These are phyloP conservation scores for Alternaria consortialis DNA, from an alignment of 2,329 filamentous ascomycete genomes.

Conservation along the genomic window DNA sequence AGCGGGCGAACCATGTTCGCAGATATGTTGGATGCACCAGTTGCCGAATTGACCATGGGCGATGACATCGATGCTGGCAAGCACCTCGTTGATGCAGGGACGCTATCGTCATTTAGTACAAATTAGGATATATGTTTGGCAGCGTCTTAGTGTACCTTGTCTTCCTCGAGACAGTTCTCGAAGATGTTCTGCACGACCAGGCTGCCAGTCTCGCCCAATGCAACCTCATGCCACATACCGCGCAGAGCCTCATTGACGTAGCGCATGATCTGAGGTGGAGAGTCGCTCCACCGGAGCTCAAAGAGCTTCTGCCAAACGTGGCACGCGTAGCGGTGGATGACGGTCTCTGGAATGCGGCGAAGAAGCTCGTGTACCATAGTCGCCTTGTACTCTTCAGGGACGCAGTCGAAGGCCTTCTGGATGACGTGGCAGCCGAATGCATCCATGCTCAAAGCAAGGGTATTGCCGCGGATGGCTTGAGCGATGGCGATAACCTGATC, in stretches of 20 bases:
- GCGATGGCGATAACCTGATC: constrained; percentile 95
- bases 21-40: constrained; percentile 99
- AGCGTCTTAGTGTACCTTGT: constrained; percentile 73
- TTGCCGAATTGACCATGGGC: constrained; percentile 98
- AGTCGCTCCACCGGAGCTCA: constrained; percentile 93
- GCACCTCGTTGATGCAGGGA: constrained; percentile 95
- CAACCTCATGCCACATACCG: constrained; percentile 99
- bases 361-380: constrained; percentile 99
- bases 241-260: constrained; percentile 94
- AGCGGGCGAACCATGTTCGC: constrained; percentile 89
- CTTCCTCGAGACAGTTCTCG: constrained; percentile 97
- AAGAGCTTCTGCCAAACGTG: constrained; percentile 99
- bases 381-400: constrained; percentile 96
- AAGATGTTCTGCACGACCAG: constrained; percentile 99
- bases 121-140: not conserved
- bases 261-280: constrained; percentile 97
- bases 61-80: constrained; percentile 93
- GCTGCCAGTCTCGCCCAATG: constrained; percentile 94
- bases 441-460: constrained; percentile 95
- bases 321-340: constrained; percentile 97
- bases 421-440: constrained; percentile 98
- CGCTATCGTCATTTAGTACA: constrained; percentile 65
- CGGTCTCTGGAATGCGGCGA: constrained; percentile 93
- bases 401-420: constrained; percentile 97
- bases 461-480: constrained; percentile 91